A percentile compares a stretch with the other conserved stretches of the same genome.
Conservation (phyloP, 768 basidiomycete genomes). For the Tulasnella sp. region DNA sequence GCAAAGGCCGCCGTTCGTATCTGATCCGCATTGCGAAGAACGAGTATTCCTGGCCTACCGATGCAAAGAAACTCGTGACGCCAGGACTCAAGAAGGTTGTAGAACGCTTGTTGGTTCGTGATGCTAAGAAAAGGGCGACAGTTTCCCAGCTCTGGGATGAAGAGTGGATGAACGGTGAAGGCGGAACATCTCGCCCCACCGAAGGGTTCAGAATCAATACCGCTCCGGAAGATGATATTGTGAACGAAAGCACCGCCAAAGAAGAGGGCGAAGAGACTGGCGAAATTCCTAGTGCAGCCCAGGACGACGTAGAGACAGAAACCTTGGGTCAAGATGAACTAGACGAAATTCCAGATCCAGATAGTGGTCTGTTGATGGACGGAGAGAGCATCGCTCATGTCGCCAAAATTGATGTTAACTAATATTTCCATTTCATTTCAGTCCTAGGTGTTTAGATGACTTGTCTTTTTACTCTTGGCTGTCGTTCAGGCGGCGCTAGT, state of each 20-base stretch:
- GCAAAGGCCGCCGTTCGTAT: conserved; percentile 50
- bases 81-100: conserved; percentile 54
- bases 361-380: conserved; percentile 18
- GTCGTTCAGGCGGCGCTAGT: background rate
- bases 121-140: conserved; percentile 59
- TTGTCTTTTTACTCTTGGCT: background rate
- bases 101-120: conserved; percentile 59
- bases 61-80: conserved; percentile 35
- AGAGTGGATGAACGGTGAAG: conserved; percentile 45
- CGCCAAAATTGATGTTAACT: conserved; percentile 21
- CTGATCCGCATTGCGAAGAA: conserved; percentile 77
- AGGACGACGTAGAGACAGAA: background rate
- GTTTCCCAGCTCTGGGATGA: conserved; percentile 60
- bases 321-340: background rate
- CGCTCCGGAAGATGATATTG: conserved; percentile 6
- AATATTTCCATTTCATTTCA: background rate
- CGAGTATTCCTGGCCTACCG: conserved; percentile 67
- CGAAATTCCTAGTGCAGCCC: background rate
- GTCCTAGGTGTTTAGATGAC: background rate
- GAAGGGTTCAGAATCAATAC: conserved; percentile 17
- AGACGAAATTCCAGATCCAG: background rate
- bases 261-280: conserved; percentile 16
- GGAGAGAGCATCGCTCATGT: conserved; percentile 21
- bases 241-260: background rate
- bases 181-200: conserved; percentile 34